These are phyloP conservation scores for Biscutella laevigata DNA, from an alignment of 441 rosid species.

Conservation along the genomic window DNA sequence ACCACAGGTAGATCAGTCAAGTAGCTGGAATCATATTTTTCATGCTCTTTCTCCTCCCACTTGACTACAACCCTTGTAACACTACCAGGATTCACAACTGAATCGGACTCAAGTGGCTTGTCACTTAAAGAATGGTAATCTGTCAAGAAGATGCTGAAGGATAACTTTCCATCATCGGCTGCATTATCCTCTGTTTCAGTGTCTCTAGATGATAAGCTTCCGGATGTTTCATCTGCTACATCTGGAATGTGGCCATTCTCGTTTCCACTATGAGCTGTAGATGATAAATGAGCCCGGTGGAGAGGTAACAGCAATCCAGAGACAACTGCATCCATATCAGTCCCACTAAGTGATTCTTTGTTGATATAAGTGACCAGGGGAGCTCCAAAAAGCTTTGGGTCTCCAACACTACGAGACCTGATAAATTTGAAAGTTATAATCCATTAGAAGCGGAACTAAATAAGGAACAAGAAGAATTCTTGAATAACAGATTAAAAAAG, in stretches of 20 bases:
- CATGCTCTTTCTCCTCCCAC: conserved; percentile 62
- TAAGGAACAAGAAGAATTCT: background rate
- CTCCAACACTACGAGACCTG: conserved; percentile 42
- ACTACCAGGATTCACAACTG: conserved; percentile 37
- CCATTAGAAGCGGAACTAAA: conserved; percentile 11
- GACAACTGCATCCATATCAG: conserved; percentile 48
- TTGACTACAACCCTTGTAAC: conserved; percentile 40
- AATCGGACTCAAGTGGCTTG: conserved; percentile 43
- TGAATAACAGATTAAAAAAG: background rate
- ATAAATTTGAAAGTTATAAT: conserved; percentile 9
- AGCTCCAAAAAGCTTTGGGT: conserved; percentile 47
- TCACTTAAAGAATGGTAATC: conserved; percentile 31
- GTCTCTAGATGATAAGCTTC: conserved; percentile 27
- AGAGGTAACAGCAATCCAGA: conserved; percentile 53
- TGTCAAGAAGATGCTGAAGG: conserved; percentile 35
- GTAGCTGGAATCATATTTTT: conserved; percentile 58
- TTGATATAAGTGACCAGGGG: conserved; percentile 61
- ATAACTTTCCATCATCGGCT: conserved; percentile 26
- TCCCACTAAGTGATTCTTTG: conserved; percentile 44
- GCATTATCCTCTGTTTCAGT: conserved; percentile 30
- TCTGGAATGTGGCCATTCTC: conserved; percentile 46
- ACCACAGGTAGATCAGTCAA: conserved; percentile 71
- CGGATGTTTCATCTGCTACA: conserved; percentile 37
- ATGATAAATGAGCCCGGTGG: conserved; percentile 38
- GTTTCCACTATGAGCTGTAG: conserved; percentile 29